Evolutionary conservation across 805 yeast species (phyloP).

Genomic region (Candida multigemmis): DNA sequence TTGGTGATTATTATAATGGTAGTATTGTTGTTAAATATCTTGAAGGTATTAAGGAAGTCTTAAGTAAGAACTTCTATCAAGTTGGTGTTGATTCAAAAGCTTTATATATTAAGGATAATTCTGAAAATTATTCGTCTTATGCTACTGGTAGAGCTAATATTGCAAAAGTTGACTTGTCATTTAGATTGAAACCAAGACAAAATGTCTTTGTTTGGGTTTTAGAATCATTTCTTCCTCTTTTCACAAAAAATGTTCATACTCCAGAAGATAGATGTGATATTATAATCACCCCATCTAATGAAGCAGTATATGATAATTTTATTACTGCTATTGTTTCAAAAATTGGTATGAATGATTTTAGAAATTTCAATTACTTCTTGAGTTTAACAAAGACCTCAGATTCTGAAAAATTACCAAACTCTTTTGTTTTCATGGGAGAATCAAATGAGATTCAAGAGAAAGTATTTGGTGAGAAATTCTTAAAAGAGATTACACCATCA

Average conservation of each 20-base stretch:
- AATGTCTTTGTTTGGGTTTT: slow-evolving; percentile 59
- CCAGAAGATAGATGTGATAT: slow-evolving; percentile 54
- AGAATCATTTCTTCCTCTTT: slow-evolving; percentile 53
- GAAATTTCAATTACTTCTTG: slow-evolving; percentile 72
- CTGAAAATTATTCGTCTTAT: slow-evolving; percentile 58
- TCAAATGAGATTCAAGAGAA: slow-evolving; percentile 69
- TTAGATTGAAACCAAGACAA: slow-evolving; percentile 71
- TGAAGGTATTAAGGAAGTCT: slow-evolving; percentile 37
- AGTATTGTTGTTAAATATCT: slow-evolving; percentile 46
- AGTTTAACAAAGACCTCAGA: slow-evolving; percentile 80
- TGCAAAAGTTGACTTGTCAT: slow-evolving; percentile 48
- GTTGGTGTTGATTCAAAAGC: slow-evolving; percentile 50
- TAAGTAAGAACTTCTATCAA: slow-evolving; percentile 65
- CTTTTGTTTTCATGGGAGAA: slow-evolving; percentile 86
- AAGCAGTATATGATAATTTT: slow-evolving; percentile 53
- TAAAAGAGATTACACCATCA: slow-evolving; percentile 28
- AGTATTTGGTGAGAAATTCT: slow-evolving; percentile 40
- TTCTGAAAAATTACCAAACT: slow-evolving; percentile 56
- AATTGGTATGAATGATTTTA: slow-evolving; percentile 64
- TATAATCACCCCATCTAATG: slow-evolving; percentile 45
- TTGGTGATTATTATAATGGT: slow-evolving; percentile 56
- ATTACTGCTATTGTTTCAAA: slow-evolving; percentile 82
- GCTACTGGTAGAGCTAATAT: slow-evolving; percentile 86
- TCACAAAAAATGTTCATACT: slow-evolving; percentile 46
- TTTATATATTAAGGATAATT: slow-evolving; percentile 51